These are phyloP conservation scores for Teratosphaeria destructans DNA, from an alignment of 2,329 filamentous ascomycete species.

Conservation along the genomic window DNA sequence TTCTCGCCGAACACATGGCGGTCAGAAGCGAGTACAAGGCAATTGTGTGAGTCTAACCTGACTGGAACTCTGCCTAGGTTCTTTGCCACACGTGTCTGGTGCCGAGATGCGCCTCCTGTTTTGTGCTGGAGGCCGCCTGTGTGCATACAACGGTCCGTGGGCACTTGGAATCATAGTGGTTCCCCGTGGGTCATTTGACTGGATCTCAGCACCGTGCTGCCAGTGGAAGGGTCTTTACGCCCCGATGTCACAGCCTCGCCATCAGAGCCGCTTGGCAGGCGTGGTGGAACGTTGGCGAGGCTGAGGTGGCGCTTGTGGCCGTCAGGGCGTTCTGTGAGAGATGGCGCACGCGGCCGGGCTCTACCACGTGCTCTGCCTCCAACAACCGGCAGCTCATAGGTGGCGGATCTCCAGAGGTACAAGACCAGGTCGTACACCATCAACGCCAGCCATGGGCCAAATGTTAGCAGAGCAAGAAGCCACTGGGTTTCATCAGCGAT, in stretches of 20 bases:
- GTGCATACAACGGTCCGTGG: neutral
- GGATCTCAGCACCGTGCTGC: neutral
- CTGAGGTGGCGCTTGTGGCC: constrained; percentile 38
- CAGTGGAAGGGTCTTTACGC: constrained; percentile 3
- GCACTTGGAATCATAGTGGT: neutral
- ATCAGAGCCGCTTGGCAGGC: constrained; percentile 9
- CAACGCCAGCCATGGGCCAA: constrained; percentile 52
- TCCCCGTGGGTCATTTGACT: neutral
- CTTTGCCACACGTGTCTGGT: neutral
- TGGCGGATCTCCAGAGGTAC: constrained; percentile 48
- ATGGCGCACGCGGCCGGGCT: constrained; percentile 51
- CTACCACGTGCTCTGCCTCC: constrained; percentile 52
- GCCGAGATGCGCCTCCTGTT: neutral
- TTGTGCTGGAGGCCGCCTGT: neutral
- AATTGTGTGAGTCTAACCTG: neutral
- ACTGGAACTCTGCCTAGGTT: neutral
- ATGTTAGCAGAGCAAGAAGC: constrained; percentile 48
- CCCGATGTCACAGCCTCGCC: constrained; percentile 11
- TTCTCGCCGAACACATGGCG: neutral
- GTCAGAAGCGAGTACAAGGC: neutral
- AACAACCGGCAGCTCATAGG: constrained; percentile 49
- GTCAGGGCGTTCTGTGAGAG: constrained; percentile 46
- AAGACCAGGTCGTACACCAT: constrained; percentile 54
- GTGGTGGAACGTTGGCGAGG: constrained; percentile 21
- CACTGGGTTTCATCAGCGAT: constrained; percentile 35